Base-by-base conservation (phyloP, 2,329 filamentous ascomycete species). In the Curvularia hawaiiensis region DNA sequence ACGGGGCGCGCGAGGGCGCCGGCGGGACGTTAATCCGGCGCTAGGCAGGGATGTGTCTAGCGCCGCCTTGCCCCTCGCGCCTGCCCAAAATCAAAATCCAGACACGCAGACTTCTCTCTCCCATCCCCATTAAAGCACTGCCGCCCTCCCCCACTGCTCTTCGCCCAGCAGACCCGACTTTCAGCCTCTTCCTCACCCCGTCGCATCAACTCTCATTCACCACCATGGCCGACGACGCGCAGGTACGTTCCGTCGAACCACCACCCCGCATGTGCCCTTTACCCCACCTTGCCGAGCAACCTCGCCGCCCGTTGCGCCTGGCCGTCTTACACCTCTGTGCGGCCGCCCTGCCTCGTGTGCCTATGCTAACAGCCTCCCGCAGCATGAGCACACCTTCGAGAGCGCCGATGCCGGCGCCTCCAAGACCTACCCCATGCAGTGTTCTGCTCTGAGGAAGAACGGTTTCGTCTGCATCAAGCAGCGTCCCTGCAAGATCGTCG, bases 401-500 rank as follows among this genome's bases (percentile, higher is more conserved):
- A 90, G 88, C 82, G 92, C 89, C 85, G 92, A 97, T 85, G 93
- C 96, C 80, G 96, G 95, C 83, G 94, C 95, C 75, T 98, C 95
- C 72, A 78, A 84, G 77, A 99, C 95, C 78, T 97, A 79, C 85
- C 95, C 95, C 75, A 96, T 96, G 92, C 95, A 99, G 88, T 99
- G 95, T 84, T 99, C 96, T 84, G 94, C 96, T 77, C 88, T 99
- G 86, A 90, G 95, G 80, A 98, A 99, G 93, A 96, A 96, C 89
- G 94, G 95, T 71, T 90, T 90, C 87, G 95, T 99, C 81, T 89
- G 94, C 80, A 98, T 99, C 85, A 99, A 99, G 90, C 84, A 86
- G 83, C 95, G 95, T 75, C 96, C 95, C 75, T 99, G 95, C 93
- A 99, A 98, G 91, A 99, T 99, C 76, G 91, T 98, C 82, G 95